A percentile compares a stretch with the other conserved stretches of the same genome.
phyloP scores from a whole-genome alignment of 257 asterid genomes.

The Primulina eburnea region DNA sequence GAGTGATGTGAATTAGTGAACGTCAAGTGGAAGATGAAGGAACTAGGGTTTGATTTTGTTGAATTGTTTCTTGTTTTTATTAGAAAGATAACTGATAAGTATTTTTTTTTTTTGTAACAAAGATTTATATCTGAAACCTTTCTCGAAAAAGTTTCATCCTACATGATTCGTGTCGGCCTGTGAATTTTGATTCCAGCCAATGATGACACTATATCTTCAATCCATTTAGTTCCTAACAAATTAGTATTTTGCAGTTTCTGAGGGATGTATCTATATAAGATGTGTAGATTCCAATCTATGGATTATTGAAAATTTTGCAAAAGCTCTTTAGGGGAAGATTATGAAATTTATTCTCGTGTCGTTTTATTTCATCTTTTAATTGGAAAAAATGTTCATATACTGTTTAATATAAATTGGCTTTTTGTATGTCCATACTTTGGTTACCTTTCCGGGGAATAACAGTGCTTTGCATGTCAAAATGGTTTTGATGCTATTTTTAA shows the following conservation, averaged over 20 bases:
- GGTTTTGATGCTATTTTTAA: neutral
- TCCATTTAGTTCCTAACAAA: too few species aligned
- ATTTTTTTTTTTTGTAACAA: neutral
- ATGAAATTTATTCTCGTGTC: neutral
- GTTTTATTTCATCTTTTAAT: too few species aligned
- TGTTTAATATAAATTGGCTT: too few species aligned
- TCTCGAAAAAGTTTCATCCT: neutral
- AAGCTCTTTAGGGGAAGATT: neutral
- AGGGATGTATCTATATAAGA: too few species aligned
- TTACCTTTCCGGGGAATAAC: neutral
- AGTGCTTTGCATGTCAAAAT: neutral
- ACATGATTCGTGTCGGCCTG: neutral
- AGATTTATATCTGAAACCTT: neutral
- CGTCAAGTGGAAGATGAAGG: neutral
- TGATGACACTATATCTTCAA: too few species aligned
- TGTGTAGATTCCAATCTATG: neutral
- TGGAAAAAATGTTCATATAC: neutral
- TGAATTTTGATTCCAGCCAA: too few species aligned
- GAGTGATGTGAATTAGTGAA: neutral
- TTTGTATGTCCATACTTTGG: neutral
- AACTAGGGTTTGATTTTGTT: constrained; percentile 9
- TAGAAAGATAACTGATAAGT: neutral
- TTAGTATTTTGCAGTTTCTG: too few species aligned
- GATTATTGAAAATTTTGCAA: neutral
- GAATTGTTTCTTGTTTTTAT: neutral